Base-by-base conservation (phyloP, 2,329 filamentous ascomycete species). In the Huntiella savannae region DNA sequence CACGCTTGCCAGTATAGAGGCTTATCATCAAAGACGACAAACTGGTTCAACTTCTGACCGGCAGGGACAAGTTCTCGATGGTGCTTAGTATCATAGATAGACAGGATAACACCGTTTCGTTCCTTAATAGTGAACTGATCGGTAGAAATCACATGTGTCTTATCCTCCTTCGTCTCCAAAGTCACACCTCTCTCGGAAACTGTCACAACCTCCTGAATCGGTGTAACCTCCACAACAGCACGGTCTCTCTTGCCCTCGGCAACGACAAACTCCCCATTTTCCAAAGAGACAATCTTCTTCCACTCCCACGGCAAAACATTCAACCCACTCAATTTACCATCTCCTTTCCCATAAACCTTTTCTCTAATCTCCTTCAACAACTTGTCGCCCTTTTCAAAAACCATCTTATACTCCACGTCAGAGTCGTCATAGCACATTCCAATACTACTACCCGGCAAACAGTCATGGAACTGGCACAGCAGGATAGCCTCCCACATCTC, bases 341-440 rank as follows among this genome's bases (percentile, higher is more conserved):
- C 22, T 28, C 22, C 22, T 10, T 28, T 28, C 22, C 22, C 22
- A 7, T 28, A 28, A 10, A 28, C 22, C 3, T 6, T 70, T 12
- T 70, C 61, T 49, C 82, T 70, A 4, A 87, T 72, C 13, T 84
- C 77, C 39, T 79, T 69, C 36, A 91, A 67, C 3, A 92, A 64
- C 52, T 72, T 75, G 52, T 82, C 65, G 4, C 83, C 88, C 1
- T 75, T 85, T 53, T 77, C 66, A 58, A 93, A 94, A 2, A 94
- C 75, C 54, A 84, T 69, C 2, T 74, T 80, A 58, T 98, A 98
- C 5, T 94, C 70, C 63, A 86, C 73, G 58, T 94, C 82, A 3
- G 87, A 93, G 58, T 98, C 91, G 59, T 93, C 84, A 56, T 96
- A 96, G 61, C 86, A 94, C 86, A 96, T 95, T 60, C 92, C 87